Evolutionary conservation across 805 yeast genomes (phyloP).

Genomic region (Candida andamanensis): DNA sequence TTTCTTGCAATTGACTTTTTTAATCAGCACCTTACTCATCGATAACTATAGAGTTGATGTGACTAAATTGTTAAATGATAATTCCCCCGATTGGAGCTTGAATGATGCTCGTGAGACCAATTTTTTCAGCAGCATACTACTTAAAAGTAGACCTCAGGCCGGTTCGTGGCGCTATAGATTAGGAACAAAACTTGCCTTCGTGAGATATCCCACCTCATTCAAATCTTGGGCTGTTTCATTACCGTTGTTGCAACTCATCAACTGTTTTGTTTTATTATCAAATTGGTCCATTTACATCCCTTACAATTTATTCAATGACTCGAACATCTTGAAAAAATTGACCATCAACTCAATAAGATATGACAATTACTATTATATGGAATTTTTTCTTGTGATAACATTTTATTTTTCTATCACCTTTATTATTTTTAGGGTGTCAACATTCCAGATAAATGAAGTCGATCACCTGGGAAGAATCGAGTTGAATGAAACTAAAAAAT

Average conservation of each 20-base stretch:
- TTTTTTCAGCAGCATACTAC: conserved; percentile 6
- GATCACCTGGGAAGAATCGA: conserved; percentile 10
- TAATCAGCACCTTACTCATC: conserved; percentile 59
- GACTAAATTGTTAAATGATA: conserved; percentile 40
- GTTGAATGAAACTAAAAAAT: conserved; percentile 16
- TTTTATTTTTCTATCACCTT: conserved; percentile 44
- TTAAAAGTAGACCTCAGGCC: conserved; percentile 11
- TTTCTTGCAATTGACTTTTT: conserved; percentile 56
- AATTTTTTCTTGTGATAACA: conserved; percentile 46
- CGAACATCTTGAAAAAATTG: conserved; percentile 1
- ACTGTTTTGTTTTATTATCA: conserved; percentile 14
- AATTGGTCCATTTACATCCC: conserved; percentile 21
- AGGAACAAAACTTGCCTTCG: conserved; percentile 16
- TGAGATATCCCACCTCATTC: conserved; percentile 34
- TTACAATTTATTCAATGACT: conserved; percentile 7
- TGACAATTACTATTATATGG: conserved; percentile 45
- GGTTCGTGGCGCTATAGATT: conserved; percentile 21
- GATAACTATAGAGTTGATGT: conserved; percentile 63
- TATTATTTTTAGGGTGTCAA: conserved; percentile 16
- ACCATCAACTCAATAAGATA: conserved; percentile 7
- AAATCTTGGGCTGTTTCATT: conserved; percentile 25
- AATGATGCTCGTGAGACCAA: conserved; percentile 7
- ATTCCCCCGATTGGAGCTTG: background rate
- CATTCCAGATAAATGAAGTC: conserved; percentile 9
- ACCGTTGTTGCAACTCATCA: conserved; percentile 13